Base-by-base conservation (phyloP, 768 basidiomycete genomes). In the Lentinus brumalis region DNA sequence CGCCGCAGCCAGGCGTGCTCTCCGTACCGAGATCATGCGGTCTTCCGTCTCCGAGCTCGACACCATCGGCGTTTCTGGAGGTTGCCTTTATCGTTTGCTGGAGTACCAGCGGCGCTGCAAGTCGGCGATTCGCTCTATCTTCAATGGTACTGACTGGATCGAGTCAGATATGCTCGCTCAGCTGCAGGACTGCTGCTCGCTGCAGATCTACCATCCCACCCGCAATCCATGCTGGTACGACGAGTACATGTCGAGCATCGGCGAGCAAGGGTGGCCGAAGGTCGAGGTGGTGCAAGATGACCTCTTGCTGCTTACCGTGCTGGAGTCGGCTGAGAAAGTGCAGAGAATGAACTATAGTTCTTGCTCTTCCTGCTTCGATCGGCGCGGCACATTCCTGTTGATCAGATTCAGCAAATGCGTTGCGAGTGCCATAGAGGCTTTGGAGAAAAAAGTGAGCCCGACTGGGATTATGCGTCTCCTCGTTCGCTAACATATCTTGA, bases 51-150 rank as follows among this genome's bases (percentile, higher is more conserved):
- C 50, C 5, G 35, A 47, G 6, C 35, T 51, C 35, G 50, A 53
- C 35, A 4, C 42, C 0, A 35, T 46, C 21, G 54, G 51, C 11
- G 50, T 53, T 16, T 15, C 29, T n/a, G 60, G 42, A 1, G 60
- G 55, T n/a, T 21, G 16, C 5, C 26, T 57, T n/a, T 61, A 44
- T 45, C 56, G 60, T 7, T 51, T 61, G 6, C 29, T 57, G 9
- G 56, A 57, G 29, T 57, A 53, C 29, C 60, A 61, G 6, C 56
- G 51, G 35, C 50, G 51, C 21, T 53, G 56, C 15, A 26, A 39
- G 0, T 44, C 55, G 8, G 56, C 60, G 2, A 49, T 52, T 1
- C 60, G 45, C 29, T 9, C 42, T 3, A 18, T 61, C 4, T n/a
- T 61, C 51, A 45, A 52, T 2, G 12, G 14, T 15, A 26, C 14